A percentile compares a stretch with the other conserved stretches of the same genome.
Evolutionary conservation across 2,329 filamentous ascomycete genomes (phyloP).

Genomic region (Lachnellula cervina): DNA sequence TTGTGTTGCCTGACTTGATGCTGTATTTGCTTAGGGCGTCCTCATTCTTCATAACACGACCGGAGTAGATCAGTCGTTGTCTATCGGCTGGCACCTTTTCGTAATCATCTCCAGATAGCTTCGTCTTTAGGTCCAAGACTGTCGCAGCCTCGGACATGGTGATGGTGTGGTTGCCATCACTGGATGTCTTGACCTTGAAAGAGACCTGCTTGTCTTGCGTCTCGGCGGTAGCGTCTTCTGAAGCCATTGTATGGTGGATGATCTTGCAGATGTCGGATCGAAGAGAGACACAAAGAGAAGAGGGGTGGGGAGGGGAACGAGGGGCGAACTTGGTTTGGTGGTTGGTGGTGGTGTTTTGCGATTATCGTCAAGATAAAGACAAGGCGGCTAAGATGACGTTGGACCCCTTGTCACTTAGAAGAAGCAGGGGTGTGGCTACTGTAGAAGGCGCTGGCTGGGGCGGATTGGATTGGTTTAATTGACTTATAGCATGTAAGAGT

Average conservation of each 20-base stretch:
- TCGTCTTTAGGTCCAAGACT: constrained; percentile 82
- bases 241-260: constrained; percentile 29
- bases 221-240: constrained; percentile 55
- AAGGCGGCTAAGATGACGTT: constrained; percentile 12
- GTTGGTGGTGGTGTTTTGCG: neutral
- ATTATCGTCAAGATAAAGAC: constrained; percentile 3
- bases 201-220: constrained; percentile 70
- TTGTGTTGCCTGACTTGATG: constrained; percentile 91
- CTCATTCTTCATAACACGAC: constrained; percentile 91
- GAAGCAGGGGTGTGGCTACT: no score
- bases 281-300: neutral
- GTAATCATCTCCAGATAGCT: constrained; percentile 74
- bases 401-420: neutral
- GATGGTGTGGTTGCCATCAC: constrained; percentile 76
- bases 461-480: no score
- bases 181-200: constrained; percentile 98
- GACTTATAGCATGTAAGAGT: no score
- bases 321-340: neutral
- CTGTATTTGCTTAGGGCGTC: constrained; percentile 84
- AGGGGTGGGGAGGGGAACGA: neutral
- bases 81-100: constrained; percentile 83
- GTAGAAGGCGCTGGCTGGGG: no score
- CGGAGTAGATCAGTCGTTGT: constrained; percentile 95
- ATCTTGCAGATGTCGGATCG: neutral
- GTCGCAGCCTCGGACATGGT: constrained; percentile 73